A percentile compares a stretch with the other conserved stretches of the same genome.
Conservation (phyloP, 139 green algal genomes). For the Coelastrella sp. region DNA sequence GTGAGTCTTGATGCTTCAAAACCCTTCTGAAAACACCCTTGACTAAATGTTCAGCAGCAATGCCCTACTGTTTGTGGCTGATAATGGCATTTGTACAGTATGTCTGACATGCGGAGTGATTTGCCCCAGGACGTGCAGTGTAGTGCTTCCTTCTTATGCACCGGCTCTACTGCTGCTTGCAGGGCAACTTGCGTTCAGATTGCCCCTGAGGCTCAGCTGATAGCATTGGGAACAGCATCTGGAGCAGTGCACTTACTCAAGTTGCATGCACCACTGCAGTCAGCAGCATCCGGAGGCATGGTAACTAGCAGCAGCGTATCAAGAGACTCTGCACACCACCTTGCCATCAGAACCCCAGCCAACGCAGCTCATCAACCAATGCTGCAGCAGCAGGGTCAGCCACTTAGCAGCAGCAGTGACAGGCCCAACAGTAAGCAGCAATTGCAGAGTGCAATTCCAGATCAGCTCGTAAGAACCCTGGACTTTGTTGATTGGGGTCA, state of each 20-base stretch:
- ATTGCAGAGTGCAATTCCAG: slow-evolving; percentile 3
- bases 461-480: slow-evolving; percentile 62
- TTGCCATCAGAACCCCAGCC: too few relatives aligned
- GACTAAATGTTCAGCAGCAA: too few relatives aligned
- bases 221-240: slow-evolving; percentile 72
- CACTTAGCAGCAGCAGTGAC: neutral
- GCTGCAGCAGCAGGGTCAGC: too few relatives aligned
- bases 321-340: too few relatives aligned
- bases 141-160: too few relatives aligned
- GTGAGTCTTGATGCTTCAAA: too few relatives aligned
- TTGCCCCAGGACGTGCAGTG: too few relatives aligned
- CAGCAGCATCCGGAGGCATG: slow-evolving; percentile 1
- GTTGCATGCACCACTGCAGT: slow-evolving; percentile 38
- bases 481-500: slow-evolving; percentile 83
- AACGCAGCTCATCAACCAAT: too few relatives aligned
- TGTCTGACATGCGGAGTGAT: too few relatives aligned
- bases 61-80: too few relatives aligned
- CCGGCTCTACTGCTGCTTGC: neutral
- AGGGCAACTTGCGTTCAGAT: slow-evolving; percentile 56
- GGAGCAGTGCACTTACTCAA: slow-evolving; percentile 76
- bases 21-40: too few relatives aligned
- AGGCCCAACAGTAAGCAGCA: neutral
- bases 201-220: slow-evolving; percentile 64
- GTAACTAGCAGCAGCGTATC: neutral
- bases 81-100: too few relatives aligned